These are phyloP conservation scores for Aspergillus hancockii DNA, from an alignment of 495 filamentous ascomycete species.

Conservation along the genomic window DNA sequence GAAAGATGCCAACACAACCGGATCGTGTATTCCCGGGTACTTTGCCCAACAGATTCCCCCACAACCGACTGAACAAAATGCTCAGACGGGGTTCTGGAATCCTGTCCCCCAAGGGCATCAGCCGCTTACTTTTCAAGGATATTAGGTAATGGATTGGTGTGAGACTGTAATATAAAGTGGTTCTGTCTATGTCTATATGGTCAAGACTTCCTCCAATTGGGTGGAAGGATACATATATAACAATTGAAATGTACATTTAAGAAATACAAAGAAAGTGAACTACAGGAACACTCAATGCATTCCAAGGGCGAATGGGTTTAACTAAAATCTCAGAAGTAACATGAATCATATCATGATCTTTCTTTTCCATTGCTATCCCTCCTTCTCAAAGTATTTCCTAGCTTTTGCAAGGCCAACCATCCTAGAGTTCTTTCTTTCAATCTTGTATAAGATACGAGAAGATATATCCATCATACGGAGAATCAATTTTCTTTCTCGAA, in stretches of 20 bases:
- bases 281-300: not conserved
- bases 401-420: not conserved
- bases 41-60: constrained; percentile 19
- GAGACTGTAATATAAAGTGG: not conserved
- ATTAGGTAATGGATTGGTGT: constrained; percentile 2
- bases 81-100: constrained; percentile 20
- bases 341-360: not conserved
- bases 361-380: not conserved
- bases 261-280: not conserved
- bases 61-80: constrained; percentile 8
- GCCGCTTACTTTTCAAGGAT: constrained; percentile 17
- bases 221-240: not conserved
- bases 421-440: not conserved
- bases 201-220: not conserved
- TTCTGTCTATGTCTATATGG: not conserved
- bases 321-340: not conserved
- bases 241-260: not conserved
- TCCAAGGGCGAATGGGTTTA: not conserved
- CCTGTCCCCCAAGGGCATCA: constrained; percentile 11
- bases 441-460: not conserved
- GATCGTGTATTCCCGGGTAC: constrained; percentile 18
- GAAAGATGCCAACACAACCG: constrained; percentile 9
- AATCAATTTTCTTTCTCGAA: too few relatives aligned
- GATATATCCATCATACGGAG: too few relatives aligned
- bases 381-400: not conserved